Evolutionary conservation across 441 rosid species (phyloP).

Genomic region (Arabidopsis lyrata): DNA sequence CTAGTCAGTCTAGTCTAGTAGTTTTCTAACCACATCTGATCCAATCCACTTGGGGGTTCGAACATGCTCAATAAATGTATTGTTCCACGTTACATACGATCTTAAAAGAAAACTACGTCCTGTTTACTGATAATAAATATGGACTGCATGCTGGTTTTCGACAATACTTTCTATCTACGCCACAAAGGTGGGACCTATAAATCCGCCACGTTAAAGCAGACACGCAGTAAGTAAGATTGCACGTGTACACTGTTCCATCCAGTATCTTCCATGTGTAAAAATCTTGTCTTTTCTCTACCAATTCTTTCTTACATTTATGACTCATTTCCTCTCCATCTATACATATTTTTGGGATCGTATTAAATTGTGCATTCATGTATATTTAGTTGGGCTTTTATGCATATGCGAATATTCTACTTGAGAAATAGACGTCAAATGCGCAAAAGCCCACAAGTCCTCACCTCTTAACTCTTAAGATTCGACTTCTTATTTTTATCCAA

Average conservation of each 20-base stretch:
- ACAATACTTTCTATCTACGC: no score
- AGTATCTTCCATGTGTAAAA: conserved; percentile 23
- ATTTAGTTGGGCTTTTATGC: no score
- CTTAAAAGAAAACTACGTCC: not conserved
- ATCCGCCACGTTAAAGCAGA: conserved; percentile 32
- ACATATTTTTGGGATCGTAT: no score
- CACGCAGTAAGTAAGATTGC: not conserved
- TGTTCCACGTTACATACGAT: not conserved
- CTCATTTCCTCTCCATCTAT: no score
- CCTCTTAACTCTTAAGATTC: no score
- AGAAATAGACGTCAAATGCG: no score
- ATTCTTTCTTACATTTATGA: no score
- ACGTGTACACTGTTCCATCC: conserved; percentile 15
- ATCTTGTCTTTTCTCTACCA: not conserved
- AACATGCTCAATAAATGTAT: not conserved
- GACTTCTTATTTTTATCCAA: no score
- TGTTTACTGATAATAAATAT: not conserved
- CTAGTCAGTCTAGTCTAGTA: not conserved
- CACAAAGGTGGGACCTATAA: not conserved
- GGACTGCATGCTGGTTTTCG: not conserved
- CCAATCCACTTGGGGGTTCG: not conserved
- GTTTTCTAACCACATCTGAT: not conserved
- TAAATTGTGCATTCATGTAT: no score
- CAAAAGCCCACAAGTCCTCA: no score
- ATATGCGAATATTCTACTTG: no score